Percentiles rank a stretch among this genome's conserved stretches.
phyloP scores from a whole-genome alignment of 352 stramenopile genomes.

The Globisporangium canariense region DNA sequence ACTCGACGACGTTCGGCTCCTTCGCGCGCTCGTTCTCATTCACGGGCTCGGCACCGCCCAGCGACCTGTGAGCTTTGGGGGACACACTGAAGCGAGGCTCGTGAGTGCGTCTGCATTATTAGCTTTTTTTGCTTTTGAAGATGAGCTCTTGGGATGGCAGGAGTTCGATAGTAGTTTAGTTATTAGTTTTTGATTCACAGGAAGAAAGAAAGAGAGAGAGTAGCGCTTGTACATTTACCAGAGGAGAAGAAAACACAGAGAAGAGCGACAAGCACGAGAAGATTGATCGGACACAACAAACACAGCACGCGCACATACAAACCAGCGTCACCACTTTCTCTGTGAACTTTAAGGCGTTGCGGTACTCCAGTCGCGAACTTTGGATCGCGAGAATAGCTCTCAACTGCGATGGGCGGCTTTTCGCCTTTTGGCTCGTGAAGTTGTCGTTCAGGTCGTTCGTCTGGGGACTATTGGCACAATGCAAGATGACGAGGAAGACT shows the following conservation, averaged over 20 bases:
- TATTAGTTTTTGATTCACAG: too few relatives aligned
- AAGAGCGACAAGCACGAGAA: too few relatives aligned
- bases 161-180: too few relatives aligned
- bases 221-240: too few relatives aligned
- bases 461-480: not conserved
- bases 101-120: not conserved
- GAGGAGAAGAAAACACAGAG: too few relatives aligned
- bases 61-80: conserved; percentile 5
- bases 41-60: conserved; percentile 13
- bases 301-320: too few relatives aligned
- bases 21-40: conserved; percentile 80
- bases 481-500: conserved; percentile 7
- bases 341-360: too few relatives aligned
- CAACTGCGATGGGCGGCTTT: not conserved
- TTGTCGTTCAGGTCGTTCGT: too few relatives aligned
- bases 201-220: too few relatives aligned
- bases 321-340: too few relatives aligned
- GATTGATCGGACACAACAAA: too few relatives aligned
- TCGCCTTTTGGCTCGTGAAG: not conserved
- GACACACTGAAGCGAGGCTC: not conserved
- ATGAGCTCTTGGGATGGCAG: too few relatives aligned
- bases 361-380: not conserved
- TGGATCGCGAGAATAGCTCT: not conserved
- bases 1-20: conserved; percentile 76
- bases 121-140: not conserved